Evolutionary conservation across 2,329 filamentous ascomycete genomes (phyloP), one percentile per base, ranked within the genome.

Genomic region (Chalaropsis ovoidea): DNA sequence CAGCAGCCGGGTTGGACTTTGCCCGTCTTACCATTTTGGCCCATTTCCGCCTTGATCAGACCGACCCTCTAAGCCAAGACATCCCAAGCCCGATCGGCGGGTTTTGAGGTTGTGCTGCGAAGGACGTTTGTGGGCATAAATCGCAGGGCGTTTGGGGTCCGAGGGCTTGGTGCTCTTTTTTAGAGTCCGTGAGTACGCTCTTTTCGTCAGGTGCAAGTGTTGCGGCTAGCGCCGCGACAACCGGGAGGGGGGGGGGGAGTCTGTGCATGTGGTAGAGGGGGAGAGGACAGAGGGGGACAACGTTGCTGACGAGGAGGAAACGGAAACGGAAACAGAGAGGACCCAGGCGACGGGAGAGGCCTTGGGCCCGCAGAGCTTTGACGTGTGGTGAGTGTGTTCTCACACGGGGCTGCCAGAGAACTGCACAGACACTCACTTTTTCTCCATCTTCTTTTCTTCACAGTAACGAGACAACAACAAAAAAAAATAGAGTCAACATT

Each of bases 141-240:
- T 35, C 52, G 24, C 52, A 58, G 52, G 52, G 15, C 27, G 27
- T 58, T 35, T n/a, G 27, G 24, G 52, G 52, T 58, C 52, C 31
- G 52, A 35, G 52, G 17, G 27, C 17, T 58, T 19, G 17, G 11
- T 58, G 52, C 31, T 1, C 2, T 10, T 58, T 56, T 58, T 39
- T n/a, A 31, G 54, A 58, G 54, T 58, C 54, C 54, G 27, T 39
- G 54, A 58, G 24, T 27, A 58, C 13, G 54, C 13, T n/a, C 8
- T 58, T 19, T n/a, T 35, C 17, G 15, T 35, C 5, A 58, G 54
- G 27, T 58, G 54, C 27, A n/a, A 39, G 54, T 52, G 54, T 52
- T 2, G 22, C 22, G 47, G 47, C 47, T 52, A 58, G 54, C 24
- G 54, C 31, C 54, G 24, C 31, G 8, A 39, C 15, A 17, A n/a